Conservation (phyloP, 768 basidiomycete genomes). For the Phallus indusiatus region DNA sequence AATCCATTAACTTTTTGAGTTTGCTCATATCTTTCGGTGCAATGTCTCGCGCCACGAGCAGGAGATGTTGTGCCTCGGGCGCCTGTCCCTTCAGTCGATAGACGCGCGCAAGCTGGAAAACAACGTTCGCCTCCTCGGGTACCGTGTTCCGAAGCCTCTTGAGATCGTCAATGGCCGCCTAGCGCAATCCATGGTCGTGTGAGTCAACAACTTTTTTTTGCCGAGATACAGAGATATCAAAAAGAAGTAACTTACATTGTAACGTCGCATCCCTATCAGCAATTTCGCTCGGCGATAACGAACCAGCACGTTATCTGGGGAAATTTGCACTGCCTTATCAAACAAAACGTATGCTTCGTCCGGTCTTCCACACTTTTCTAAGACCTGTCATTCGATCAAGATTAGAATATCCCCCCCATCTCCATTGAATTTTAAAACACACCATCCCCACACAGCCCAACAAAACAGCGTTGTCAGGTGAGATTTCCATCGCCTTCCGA, state of each 20-base stretch:
- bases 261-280: conserved; percentile 73
- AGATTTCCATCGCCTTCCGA: conserved; percentile 83
- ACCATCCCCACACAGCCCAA: conserved; percentile 96
- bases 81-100: conserved; percentile 77
- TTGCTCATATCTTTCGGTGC: conserved; percentile 84
- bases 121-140: conserved; percentile 93
- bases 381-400: conserved; percentile 47
- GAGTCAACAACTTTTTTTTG: conserved; percentile 12
- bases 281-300: conserved; percentile 92
- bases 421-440: conserved; percentile 25
- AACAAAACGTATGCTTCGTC: conserved; percentile 70
- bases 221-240: neutral
- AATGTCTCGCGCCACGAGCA: conserved; percentile 87
- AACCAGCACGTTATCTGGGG: conserved; percentile 87
- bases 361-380: conserved; percentile 76
- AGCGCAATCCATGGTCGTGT: conserved; percentile 19
- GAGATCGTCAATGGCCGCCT: conserved; percentile 78
- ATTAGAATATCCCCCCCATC: conserved; percentile 4
- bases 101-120: conserved; percentile 90
- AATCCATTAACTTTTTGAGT: conserved; percentile 71
- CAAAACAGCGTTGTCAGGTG: conserved; percentile 91
- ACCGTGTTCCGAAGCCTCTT: conserved; percentile 71
- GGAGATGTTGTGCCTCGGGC: conserved; percentile 70
- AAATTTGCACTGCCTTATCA: conserved; percentile 67
- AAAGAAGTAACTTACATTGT: conserved; percentile 48